Percentiles rank a stretch among this genome's conserved stretches.
Conservation (phyloP, 192 early-diverging fungal genomes). For the Backusella parvicylindrica region DNA sequence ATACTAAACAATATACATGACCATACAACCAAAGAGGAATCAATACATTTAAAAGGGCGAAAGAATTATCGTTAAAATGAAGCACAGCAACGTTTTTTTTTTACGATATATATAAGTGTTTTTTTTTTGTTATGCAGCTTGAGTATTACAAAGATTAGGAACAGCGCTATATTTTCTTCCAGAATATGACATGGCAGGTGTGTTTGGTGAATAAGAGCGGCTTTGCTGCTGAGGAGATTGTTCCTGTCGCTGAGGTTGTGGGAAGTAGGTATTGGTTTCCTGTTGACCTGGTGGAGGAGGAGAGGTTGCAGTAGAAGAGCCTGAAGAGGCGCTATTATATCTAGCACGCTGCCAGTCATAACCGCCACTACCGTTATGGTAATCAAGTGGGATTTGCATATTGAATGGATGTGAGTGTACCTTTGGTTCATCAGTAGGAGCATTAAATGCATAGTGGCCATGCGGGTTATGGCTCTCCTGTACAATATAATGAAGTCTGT, state of each 20-base stretch:
- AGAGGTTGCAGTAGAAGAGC: slow-evolving; percentile 7
- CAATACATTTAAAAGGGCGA: not conserved
- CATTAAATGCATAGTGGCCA: not conserved
- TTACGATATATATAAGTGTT: not conserved
- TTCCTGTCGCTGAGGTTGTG: not conserved
- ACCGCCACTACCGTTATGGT: not conserved
- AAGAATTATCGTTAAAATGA: not conserved
- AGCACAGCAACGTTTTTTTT: not conserved
- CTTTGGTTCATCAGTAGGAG: not conserved
- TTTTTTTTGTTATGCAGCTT: slow-evolving; percentile 4
- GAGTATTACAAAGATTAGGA: slow-evolving; percentile 4
- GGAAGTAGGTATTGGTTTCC: not conserved
- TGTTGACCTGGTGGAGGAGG: not conserved
- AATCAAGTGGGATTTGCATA: not conserved
- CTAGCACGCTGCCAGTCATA: slow-evolving; percentile 11
- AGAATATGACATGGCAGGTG: not conserved
- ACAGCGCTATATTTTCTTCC: slow-evolving; percentile 10
- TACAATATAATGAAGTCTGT: not conserved
- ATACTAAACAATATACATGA: not conserved
- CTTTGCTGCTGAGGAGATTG: not conserved
- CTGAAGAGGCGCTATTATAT: slow-evolving; percentile 8
- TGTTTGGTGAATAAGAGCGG: not conserved
- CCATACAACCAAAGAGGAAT: not conserved
- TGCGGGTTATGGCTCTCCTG: not conserved
- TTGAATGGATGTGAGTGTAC: not conserved